Conservation (phyloP, 305 asterid species). For the Fraxinus albicans region DNA sequence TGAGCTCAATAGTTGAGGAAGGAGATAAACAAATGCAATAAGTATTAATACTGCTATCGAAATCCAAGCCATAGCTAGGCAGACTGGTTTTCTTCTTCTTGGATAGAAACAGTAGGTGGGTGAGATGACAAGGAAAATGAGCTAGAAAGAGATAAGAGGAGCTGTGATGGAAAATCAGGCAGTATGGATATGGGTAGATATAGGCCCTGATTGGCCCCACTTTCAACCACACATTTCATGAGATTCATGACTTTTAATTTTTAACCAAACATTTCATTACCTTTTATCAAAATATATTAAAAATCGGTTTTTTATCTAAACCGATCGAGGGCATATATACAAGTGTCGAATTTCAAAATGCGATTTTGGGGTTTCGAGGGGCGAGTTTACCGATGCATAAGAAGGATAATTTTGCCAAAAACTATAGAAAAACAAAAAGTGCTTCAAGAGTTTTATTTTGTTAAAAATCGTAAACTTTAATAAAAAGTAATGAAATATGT, state of each 20-base stretch:
- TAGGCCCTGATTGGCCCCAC: not conserved
- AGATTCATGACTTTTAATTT: not conserved
- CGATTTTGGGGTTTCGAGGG: too few relatives aligned
- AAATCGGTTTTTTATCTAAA: too few relatives aligned
- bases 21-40: conserved; percentile 11
- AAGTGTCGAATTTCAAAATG: too few relatives aligned
- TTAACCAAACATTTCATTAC: not conserved
- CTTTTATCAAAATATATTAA: too few relatives aligned
- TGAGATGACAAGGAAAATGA: not conserved
- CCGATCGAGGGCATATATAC: too few relatives aligned
- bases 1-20: conserved; percentile 1
- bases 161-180: not conserved
- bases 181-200: too few relatives aligned
- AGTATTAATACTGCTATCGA: conserved; percentile 2
- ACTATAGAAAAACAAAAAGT: too few relatives aligned
- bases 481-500: too few relatives aligned
- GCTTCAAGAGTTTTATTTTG: too few relatives aligned
- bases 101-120: not conserved
- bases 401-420: too few relatives aligned
- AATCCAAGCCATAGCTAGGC: conserved; percentile 22
- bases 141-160: not conserved
- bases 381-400: too few relatives aligned
- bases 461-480: too few relatives aligned
- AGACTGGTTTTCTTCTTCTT: not conserved
- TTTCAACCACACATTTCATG: not conserved